Conservation (phyloP, 345 rosid species). For the Euphorbia pulcherrima region DNA sequence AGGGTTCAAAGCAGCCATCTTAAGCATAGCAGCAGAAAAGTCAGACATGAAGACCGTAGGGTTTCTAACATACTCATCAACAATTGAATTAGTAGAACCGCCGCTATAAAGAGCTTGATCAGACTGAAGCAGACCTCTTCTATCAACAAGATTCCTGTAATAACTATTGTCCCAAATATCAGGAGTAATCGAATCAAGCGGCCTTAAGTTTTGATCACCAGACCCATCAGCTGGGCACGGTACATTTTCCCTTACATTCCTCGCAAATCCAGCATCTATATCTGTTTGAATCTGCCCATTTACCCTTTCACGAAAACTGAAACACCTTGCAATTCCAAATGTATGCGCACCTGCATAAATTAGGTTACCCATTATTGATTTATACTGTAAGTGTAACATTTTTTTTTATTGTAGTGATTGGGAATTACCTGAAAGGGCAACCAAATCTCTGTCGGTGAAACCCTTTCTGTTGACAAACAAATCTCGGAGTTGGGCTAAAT, state of each 20-base stretch:
- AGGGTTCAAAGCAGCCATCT: conserved; percentile 2
- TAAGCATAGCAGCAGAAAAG: conserved; percentile 5
- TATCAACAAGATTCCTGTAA: neutral
- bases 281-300: neutral
- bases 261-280: conserved; percentile 6
- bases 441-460: conserved; percentile 6
- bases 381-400: too few relatives aligned
- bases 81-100: neutral
- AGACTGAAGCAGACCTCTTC: conserved; percentile 5
- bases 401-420: too few relatives aligned
- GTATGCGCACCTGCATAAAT: conserved; percentile 8
- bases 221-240: conserved; percentile 12
- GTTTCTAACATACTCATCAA: neutral
- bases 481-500: neutral
- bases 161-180: neutral
- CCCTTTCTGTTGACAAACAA: neutral
- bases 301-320: neutral
- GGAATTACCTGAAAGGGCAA: conserved; percentile 17
- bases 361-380: too few relatives aligned
- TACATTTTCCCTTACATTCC: neutral
- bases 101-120: conserved; percentile 9
- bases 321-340: conserved; percentile 3
- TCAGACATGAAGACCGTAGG: neutral
- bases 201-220: neutral
- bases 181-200: neutral